phyloP scores from a whole-genome alignment of 768 basidiomycete genomes.

The Holtermannia corniformis region DNA sequence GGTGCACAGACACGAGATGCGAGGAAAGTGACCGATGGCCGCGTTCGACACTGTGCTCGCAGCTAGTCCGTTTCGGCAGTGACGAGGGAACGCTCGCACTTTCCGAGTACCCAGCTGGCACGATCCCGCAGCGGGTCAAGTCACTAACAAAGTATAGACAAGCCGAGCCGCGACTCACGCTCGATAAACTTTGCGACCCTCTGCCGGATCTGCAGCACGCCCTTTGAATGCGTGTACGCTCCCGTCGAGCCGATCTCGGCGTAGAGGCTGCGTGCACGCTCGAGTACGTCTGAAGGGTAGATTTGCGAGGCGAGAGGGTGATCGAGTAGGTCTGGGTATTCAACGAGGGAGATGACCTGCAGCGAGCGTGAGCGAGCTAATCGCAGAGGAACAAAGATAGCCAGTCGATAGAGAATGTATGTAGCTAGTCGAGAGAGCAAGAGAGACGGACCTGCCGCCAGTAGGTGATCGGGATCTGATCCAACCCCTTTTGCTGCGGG shows the following conservation, averaged over 20 bases:
- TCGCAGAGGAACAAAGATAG: background rate
- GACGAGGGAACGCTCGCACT: too few relatives aligned
- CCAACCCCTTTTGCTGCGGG: slow-evolving; percentile 88
- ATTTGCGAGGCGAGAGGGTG: slow-evolving; percentile 55
- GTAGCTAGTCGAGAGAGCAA: slow-evolving; percentile 9
- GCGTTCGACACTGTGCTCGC: too few relatives aligned
- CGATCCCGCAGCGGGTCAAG: too few relatives aligned
- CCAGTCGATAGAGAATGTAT: too few relatives aligned
- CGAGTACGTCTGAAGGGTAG: slow-evolving; percentile 78
- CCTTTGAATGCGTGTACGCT: slow-evolving; percentile 93
- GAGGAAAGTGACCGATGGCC: too few relatives aligned
- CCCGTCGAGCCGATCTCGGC: slow-evolving; percentile 83
- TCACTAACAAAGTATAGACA: too few relatives aligned
- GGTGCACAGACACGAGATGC: too few relatives aligned
- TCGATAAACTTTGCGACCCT: slow-evolving; percentile 82
- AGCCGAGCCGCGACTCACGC: slow-evolving; percentile 47
- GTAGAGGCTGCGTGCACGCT: slow-evolving; percentile 68
- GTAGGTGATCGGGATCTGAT: slow-evolving; percentile 88
- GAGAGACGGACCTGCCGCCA: slow-evolving; percentile 69
- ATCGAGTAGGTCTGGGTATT: slow-evolving; percentile 76
- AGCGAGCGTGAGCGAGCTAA: background rate
- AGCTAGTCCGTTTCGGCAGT: too few relatives aligned
- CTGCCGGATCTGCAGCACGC: slow-evolving; percentile 75
- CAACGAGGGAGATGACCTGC: slow-evolving; percentile 80
- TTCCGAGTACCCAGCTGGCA: too few relatives aligned